Percentiles rank a stretch among this genome's conserved stretches.
phyloP scores from a whole-genome alignment of 306 rosid species.

The Ziziphus jujuba region DNA sequence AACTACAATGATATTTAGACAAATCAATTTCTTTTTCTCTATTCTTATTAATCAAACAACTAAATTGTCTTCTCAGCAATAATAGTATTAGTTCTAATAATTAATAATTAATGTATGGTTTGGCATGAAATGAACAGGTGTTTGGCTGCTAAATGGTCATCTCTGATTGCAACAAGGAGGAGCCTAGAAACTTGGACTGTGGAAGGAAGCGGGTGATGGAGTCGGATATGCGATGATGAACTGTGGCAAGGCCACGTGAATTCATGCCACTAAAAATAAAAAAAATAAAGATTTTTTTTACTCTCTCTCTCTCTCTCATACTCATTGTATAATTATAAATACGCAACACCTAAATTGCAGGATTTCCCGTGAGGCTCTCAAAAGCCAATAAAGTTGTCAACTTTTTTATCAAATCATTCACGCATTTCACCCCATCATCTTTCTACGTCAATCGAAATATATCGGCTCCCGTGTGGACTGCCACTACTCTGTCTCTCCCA shows the following conservation, averaged over 20 bases:
- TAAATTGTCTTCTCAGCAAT: too few relatives aligned
- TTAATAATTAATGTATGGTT: too few relatives aligned
- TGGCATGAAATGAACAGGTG: conserved; percentile 30
- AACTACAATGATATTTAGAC: too few relatives aligned
- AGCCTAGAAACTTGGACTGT: conserved; percentile 36
- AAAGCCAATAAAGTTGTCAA: conserved; percentile 46
- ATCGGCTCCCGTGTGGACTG: conserved; percentile 1
- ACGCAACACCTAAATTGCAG: conserved; percentile 18
- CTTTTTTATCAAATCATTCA: conserved; percentile 39
- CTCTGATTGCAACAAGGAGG: conserved; percentile 13
- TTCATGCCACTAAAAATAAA: neutral
- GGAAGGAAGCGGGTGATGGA: neutral
- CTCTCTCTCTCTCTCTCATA: neutral
- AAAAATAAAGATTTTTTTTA: too few relatives aligned
- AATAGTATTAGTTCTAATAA: too few relatives aligned
- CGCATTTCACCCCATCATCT: conserved; percentile 39
- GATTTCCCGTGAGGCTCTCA: conserved; percentile 64
- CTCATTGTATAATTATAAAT: neutral
- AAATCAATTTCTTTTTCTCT: too few relatives aligned
- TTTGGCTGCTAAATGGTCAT: conserved; percentile 21
- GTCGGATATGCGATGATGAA: neutral
- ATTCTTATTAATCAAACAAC: too few relatives aligned
- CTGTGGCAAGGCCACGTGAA: conserved; percentile 1
- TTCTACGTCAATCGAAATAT: neutral
- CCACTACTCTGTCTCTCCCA: neutral